A percentile compares a stretch with the other conserved stretches of the same genome.
These are phyloP conservation scores for Syzygium syzygioides DNA, from an alignment of 441 rosid species.

Conservation along the genomic window DNA sequence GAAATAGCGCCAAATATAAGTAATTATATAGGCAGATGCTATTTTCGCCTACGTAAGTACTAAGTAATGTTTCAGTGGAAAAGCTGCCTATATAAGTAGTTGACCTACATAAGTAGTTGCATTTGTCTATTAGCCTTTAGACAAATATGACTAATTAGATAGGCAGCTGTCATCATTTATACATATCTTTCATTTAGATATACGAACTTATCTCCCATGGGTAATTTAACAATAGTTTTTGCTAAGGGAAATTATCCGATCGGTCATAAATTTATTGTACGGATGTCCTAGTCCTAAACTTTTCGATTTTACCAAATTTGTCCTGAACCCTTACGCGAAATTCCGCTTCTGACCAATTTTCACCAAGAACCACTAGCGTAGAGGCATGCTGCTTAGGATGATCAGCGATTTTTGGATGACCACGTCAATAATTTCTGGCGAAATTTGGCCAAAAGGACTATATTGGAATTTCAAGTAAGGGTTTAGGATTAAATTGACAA, in stretches of 20 bases:
- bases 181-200: too few species aligned
- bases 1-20: neutral
- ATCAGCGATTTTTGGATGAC: neutral
- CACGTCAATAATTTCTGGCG: rapidly evolving
- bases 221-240: neutral
- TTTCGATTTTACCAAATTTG: neutral
- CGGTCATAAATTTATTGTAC: neutral
- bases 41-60: neutral
- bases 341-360: neutral
- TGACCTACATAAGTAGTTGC: neutral
- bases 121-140: neutral
- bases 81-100: neutral
- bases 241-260: neutral
- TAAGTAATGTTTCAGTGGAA: neutral
- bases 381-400: neutral
- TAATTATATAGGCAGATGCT: neutral
- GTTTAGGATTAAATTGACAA: neutral
- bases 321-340: neutral
- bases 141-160: neutral
- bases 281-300: rapidly evolving
- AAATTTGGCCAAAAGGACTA: neutral
- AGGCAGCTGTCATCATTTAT: neutral
- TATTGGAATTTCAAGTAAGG: neutral
- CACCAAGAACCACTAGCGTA: neutral
- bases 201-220: neutral